Evolutionary conservation across 768 basidiomycete genomes (phyloP), one percentile per base, ranked within the genome.

Genomic region (Tephrocybe sp.): DNA sequence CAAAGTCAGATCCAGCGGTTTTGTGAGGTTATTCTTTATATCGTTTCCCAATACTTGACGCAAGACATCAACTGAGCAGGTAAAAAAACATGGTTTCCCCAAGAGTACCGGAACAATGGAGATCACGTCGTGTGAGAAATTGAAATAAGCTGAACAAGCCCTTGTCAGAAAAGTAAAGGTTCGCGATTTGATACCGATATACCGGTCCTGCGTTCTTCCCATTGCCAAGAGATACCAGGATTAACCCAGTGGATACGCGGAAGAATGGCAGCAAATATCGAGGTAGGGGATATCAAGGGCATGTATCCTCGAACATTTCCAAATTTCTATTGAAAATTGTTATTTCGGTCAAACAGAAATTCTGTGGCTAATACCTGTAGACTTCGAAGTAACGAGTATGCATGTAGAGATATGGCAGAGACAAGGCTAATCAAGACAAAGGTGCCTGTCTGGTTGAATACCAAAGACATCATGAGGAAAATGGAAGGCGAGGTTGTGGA

Each of bases 41-140:
- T 64, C 61, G 36, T 43, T 52, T 4, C 43, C 45, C 1, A 64
- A 51, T n/a, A 64, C 31, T 44, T 64, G 63, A 35, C 57, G 53
- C 25, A 58, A 39, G 30, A 64, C 60, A 36, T 64, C 59, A 1
- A 56, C 39, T 15, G 63, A 64, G 26, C 63, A 53, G 18, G 56
- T 62, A 31, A 50, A 59, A 32, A 55, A 60, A 21, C 42, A 50
- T 15, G 59, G 32, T 19, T 36, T 39, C 3, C 63, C 61, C 26
- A 35, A 18, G 9, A 60, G 37, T 26, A 57, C 37, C 13, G 64
- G 64, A 21, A 65, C 50, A 3, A 65, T 58, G 13, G 64, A 49
- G 8, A 65, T 59, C 2, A 65, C 43, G 35, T 65, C 62, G 26
- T 63, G 57, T 6, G 45, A 54, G 24, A 55, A 42, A 47, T 59